Evolutionary conservation across 306 rosid genomes (phyloP), one percentile per base, ranked within the genome.

Genomic region (Clitoria ternatea): DNA sequence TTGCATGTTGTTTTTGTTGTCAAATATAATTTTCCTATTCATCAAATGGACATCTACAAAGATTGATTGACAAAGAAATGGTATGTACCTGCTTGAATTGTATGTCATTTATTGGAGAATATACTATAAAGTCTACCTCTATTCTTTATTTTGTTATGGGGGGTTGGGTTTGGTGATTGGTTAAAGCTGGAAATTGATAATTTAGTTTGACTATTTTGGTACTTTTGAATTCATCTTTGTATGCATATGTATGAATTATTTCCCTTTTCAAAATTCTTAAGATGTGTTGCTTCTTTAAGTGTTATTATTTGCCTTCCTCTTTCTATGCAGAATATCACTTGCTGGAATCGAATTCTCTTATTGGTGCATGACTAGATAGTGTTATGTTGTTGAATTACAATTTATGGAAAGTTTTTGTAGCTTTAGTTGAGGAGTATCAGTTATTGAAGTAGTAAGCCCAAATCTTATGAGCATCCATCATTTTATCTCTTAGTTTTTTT

Each of bases 61-160:
- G 99, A 86, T 72, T 91, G 88, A 79, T 80, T 47, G 91, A 91
- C 87, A 89, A 78, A 79, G 99, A 91, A 83, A 85, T 87, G 97
- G 96, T 95, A 85, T 24, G 87, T 68, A 53, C 44, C 26, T 59
- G 9, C 68, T 69, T 81, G 61, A 48, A 60, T 69, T 73, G 27
- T 53, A 14, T 24, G 24, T 36, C 59, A 17, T 70, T 49, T 59
- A 82, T 56, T 7, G 37, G n/a, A 59, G 32, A 57, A 43, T 70
- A 62, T 54, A 50, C 47, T 50, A 13, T 20, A 24, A 29, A 61
- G 66, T 29, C 64, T 27, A 12, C 65, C n/a, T 61, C 4, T 50
- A 7, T 36, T 50, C 22, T 11, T 68, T 73, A 66, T 23, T 42
- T 1, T 60, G 50, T 50, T 35, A 65, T 18, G 50, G 6, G 44